Base-by-base conservation (phyloP, 1,284 basidiomycete species). In the Ganoderma lucidum region DNA sequence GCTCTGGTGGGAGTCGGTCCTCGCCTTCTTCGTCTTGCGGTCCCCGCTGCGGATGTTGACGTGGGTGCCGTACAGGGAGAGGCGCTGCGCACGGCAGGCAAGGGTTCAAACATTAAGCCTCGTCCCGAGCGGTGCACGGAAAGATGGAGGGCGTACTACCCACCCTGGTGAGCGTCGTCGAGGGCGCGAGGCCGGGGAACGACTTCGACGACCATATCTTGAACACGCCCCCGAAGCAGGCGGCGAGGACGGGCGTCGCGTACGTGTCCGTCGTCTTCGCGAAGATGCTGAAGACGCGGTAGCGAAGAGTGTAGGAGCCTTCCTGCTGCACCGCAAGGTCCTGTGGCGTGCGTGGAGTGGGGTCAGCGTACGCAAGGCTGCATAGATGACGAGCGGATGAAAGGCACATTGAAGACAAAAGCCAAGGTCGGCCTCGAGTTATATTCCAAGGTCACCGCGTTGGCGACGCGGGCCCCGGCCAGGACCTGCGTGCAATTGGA, bases 141-240 rank as follows among this genome's bases (percentile, higher is more conserved):
- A 41, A 61, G 14, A 15, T 10, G 41, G 14, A 23, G 23, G 23
- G 23, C 23, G 23, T 23, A 23, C 23, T 23, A 23, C 59, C 41
- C 15, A 91, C 92, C 86, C 92, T 94, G 5, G 93, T 93, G 56
- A 94, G 80, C 44, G 91, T 88, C 0, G 93, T 94, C 0, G 92
- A 93, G 2, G 89, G 85, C 41, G 85, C 86, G 12, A 94, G 78
- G 1, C 92, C 92, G 0, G 93, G 93, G 75, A 94, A 94, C 76
- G 93, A 90, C 75, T 94, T 94, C 0, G 92, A 93, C 32, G 92
- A 92, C 75, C 91, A 94, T 0, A 94, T 87, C 32, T 85, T 86
- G 78, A 94, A 94, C 1, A 82, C 71, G 0, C 89, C 88, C 8
- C 92, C 91, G 66, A 87, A 90, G 75, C 89, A 90, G 77, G 93